A percentile compares a stretch with the other conserved stretches of the same genome.
Evolutionary conservation across 148 eudicot species (phyloP).

Genomic region (Bassia scoparia): DNA sequence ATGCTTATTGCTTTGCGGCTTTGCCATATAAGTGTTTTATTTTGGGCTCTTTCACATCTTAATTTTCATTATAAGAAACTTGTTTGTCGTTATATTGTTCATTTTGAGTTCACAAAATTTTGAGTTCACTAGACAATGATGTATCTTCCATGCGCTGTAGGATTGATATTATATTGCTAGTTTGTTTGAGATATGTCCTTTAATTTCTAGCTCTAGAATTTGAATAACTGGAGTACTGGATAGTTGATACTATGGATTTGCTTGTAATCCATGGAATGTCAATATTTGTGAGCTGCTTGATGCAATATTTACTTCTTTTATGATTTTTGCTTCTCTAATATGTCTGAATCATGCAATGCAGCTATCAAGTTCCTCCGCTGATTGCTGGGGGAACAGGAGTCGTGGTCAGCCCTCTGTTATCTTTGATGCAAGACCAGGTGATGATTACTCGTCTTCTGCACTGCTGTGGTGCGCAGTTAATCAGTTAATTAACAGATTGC

Average conservation of each 20-base stretch:
- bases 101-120: no score
- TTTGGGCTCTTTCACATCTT: no score
- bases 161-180: no score
- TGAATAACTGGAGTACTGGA: no score
- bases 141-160: no score
- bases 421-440: slow-evolving; percentile 93
- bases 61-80: no score
- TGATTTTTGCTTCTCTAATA: background rate
- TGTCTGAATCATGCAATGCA: slow-evolving; percentile 29
- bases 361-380: slow-evolving; percentile 90
- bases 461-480: background rate
- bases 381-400: slow-evolving; percentile 55
- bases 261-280: background rate
- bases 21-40: no score
- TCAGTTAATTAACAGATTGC: background rate
- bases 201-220: background rate
- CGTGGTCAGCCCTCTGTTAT: slow-evolving; percentile 77
- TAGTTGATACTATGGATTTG: no score
- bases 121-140: no score
- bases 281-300: background rate
- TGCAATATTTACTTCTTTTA: background rate
- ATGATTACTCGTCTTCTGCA: background rate
- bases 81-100: no score
- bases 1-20: no score
- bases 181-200: background rate